phyloP scores from a whole-genome alignment of 768 basidiomycete species.

The Lactifluus piperatus region DNA sequence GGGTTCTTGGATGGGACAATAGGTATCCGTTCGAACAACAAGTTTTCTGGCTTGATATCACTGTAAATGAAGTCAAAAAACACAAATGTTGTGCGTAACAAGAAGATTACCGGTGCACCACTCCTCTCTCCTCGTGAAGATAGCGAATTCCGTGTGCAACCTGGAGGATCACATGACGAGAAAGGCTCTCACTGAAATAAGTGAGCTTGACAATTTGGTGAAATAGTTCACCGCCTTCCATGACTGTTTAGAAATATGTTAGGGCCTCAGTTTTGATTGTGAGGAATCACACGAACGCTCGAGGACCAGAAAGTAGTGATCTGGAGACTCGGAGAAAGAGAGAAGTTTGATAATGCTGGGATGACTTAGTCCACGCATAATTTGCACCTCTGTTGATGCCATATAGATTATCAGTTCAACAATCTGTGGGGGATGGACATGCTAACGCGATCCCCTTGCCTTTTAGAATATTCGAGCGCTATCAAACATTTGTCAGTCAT shows the following conservation, averaged over 20 bases:
- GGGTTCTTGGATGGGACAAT: conserved; percentile 78
- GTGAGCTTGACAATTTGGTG: conserved; percentile 99
- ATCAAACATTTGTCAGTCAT: conserved; percentile 23
- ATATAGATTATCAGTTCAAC: not conserved
- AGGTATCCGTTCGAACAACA: conserved; percentile 89
- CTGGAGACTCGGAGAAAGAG: conserved; percentile 85
- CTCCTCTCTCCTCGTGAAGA: conserved; percentile 94
- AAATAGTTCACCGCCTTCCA: conserved; percentile 98
- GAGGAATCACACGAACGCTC: conserved; percentile 53
- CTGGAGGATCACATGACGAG: conserved; percentile 94
- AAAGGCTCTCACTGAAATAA: conserved; percentile 96
- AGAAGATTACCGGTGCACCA: conserved; percentile 71
- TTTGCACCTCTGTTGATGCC: conserved; percentile 77
- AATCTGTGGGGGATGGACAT: not conserved
- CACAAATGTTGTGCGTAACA: not conserved
- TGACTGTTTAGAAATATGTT: conserved; percentile 42
- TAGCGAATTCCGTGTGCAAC: conserved; percentile 91
- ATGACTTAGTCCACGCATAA: conserved; percentile 93
- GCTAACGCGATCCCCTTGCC: conserved; percentile 34
- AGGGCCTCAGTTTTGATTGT: not conserved
- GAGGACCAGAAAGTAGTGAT: conserved; percentile 90
- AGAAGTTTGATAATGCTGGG: conserved; percentile 88
- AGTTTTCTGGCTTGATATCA: conserved; percentile 98
- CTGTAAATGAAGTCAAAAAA: conserved; percentile 24
- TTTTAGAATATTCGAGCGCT: conserved; percentile 98